Percentiles rank a stretch among this genome's conserved stretches.
These are phyloP conservation scores for Coelastrella sp. DNA, from an alignment of 139 green algal species.

Conservation along the genomic window DNA sequence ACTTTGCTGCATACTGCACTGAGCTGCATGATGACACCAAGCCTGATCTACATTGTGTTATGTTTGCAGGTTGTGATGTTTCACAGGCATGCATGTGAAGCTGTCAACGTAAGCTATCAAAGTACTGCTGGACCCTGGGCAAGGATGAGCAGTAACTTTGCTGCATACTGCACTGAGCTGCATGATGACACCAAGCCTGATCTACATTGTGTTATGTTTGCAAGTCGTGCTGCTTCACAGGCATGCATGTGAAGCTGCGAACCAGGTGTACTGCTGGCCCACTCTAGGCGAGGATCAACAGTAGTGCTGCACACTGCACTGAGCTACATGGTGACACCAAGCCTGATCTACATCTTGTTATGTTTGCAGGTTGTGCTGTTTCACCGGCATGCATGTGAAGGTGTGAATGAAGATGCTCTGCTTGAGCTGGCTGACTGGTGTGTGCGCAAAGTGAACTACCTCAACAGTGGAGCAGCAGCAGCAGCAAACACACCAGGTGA, in stretches of 20 bases:
- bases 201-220: neutral
- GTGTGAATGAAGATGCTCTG: constrained; percentile 75
- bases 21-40: neutral
- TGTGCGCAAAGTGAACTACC: constrained; percentile 76
- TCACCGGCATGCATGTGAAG: constrained; percentile 73
- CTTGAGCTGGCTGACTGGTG: constrained; percentile 86
- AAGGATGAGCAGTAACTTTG: too few species aligned
- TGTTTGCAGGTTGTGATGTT: constrained; percentile 71
- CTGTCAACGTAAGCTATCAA: too few species aligned
- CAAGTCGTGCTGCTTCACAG: constrained; percentile 78
- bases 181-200: neutral
- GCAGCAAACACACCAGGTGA: neutral
- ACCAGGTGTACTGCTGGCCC: too few species aligned
- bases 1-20: neutral
- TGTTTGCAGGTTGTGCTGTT: constrained; percentile 71
- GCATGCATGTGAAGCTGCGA: constrained; percentile 68
- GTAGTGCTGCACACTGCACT: neutral
- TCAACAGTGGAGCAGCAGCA: constrained; percentile 61
- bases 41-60: neutral
- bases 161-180: too few species aligned
- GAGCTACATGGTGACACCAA: neutral
- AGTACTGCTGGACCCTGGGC: too few species aligned
- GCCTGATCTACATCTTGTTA: neutral
- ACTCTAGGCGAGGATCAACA: neutral
- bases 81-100: constrained; percentile 73